A percentile compares a stretch with the other conserved stretches of the same genome.
Evolutionary conservation across 2,329 filamentous ascomycete species (phyloP).

Genomic region (Aspergillus tanneri): DNA sequence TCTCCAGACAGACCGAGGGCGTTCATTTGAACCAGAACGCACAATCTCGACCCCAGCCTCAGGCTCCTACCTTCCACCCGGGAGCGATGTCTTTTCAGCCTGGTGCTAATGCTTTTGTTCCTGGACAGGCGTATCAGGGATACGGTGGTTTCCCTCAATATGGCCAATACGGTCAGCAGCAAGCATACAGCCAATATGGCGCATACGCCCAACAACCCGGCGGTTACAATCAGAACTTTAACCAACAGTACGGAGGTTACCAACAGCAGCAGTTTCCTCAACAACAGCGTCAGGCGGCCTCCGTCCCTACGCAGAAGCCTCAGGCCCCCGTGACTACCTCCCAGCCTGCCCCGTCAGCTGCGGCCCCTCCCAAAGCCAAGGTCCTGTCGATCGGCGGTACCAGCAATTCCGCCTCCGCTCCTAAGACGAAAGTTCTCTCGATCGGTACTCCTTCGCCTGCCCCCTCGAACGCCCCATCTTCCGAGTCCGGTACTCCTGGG

Average conservation of each 20-base stretch:
- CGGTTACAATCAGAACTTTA: slow-evolving; percentile 48
- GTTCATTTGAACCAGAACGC: slow-evolving; percentile 73
- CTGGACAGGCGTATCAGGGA: slow-evolving; percentile 66
- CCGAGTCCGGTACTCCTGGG: slow-evolving; percentile 51
- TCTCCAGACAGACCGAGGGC: slow-evolving; percentile 73
- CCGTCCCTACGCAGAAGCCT: slow-evolving; percentile 40
- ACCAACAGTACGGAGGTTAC: slow-evolving; percentile 26
- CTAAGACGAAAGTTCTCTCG: slow-evolving; percentile 73
- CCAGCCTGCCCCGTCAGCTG: slow-evolving; percentile 47
- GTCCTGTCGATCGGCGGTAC: slow-evolving; percentile 62
- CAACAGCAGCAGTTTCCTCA: slow-evolving; percentile 38
- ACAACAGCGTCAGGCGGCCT: slow-evolving; percentile 46
- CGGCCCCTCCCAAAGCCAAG: slow-evolving; percentile 55
- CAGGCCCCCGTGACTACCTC: slow-evolving; percentile 40
- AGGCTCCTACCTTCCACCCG: slow-evolving; percentile 60
- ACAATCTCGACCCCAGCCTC: slow-evolving; percentile 49
- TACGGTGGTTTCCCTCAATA: slow-evolving; percentile 55
- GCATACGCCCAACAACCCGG: slow-evolving; percentile 43
- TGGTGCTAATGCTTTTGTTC: slow-evolving; percentile 69
- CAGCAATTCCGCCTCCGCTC: slow-evolving; percentile 42
- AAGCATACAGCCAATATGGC: slow-evolving; percentile 45
- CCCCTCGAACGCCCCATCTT: slow-evolving; percentile 36
- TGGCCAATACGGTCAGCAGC: slow-evolving; percentile 47
- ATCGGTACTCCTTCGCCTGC: slow-evolving; percentile 57
- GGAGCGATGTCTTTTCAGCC: slow-evolving; percentile 65